Percentiles rank a stretch among this genome's conserved stretches.
phyloP scores from a whole-genome alignment of 306 rosid genomes.

The Myrica gale region DNA sequence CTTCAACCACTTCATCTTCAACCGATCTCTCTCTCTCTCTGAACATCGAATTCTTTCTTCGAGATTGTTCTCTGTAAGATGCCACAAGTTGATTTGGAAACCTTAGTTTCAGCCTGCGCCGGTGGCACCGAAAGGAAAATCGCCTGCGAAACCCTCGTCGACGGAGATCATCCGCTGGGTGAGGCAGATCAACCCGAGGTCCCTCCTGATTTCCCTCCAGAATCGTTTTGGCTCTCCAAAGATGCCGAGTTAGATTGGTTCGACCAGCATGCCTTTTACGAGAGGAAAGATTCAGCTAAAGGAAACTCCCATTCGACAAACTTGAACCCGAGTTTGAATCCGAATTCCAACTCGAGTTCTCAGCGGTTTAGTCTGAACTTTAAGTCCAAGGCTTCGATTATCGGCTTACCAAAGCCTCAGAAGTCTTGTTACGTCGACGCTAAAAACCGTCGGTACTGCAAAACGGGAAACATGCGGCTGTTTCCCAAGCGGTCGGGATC shows the following conservation, averaged over 20 bases:
- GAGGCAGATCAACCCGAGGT: conserved; percentile 33
- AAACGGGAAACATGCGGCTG: conserved; percentile 42
- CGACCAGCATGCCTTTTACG: conserved; percentile 77
- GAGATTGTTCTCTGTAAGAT: conserved; percentile 12
- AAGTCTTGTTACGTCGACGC: conserved; percentile 52
- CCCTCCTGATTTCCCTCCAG: conserved; percentile 68
- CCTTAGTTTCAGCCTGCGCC: conserved; percentile 68
- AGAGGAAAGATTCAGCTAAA: conserved; percentile 70
- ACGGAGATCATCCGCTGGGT: conserved; percentile 25
- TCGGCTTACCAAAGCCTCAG: conserved; percentile 86
- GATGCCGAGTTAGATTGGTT: conserved; percentile 89
- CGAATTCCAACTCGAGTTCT: conserved; percentile 50
- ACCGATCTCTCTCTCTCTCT: conserved; percentile 6
- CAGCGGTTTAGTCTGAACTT: conserved; percentile 65
- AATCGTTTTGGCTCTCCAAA: conserved; percentile 81
- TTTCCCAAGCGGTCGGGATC: conserved; percentile 72
- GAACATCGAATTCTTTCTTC: not conserved
- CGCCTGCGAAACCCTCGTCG: conserved; percentile 61
- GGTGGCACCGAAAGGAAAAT: conserved; percentile 68
- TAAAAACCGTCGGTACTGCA: conserved; percentile 48
- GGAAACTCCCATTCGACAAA: conserved; percentile 51
- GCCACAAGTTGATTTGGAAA: conserved; percentile 89
- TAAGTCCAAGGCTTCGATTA: conserved; percentile 64
- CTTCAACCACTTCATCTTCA: conserved; percentile 9
- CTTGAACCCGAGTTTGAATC: conserved; percentile 42